Base-by-base conservation (phyloP, 2,329 filamentous ascomycete genomes). In the Graphiopsis chlorocephala region DNA sequence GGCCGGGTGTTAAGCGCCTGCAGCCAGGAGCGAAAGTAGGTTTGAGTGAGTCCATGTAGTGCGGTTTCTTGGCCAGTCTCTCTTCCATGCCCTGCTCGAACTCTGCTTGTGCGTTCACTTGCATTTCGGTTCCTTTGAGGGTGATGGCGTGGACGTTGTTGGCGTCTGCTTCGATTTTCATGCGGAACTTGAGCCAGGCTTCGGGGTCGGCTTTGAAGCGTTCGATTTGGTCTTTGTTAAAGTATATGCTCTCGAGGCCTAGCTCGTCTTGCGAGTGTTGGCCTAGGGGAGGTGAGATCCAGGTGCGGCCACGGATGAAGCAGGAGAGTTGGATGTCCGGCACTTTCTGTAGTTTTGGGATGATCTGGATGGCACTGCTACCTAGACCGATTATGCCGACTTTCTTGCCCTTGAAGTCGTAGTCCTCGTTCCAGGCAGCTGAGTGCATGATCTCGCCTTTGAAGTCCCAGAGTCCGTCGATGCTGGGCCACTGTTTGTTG, bases 291-390 rank as follows among this genome's bases (percentile, higher is more conserved):
- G 55, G 83, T 81, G 1, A 85, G 76, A 91, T 85, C 88, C 88
- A 91, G 0, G 88, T 90, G 28, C 80, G 83, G 68, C 84, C 87
- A 11, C 88, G 80, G 0, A 83, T 86, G 68, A 89, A 90, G 74
- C 89, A 86, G 66, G 88, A 85, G 0, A 90, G 76, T 1, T 79
- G 82, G 11, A 68, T 67, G 4, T 68, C 74, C 50, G 63, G 25
- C 3, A 69, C 71, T 31, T 69, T 72, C 69, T 78, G 80, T 2
- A 81, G 73, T 2, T 73, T 73, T 2, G 75, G 73, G 3, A 80
- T 75, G 23, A 79, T 79, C 57, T 79, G 77, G 20, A 80, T 80
- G 0, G 78, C 77, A 15, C 75, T 77, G 35, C 74, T 64, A 2
- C 62, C 62, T 10, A 64, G 17, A 3, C 62, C 62, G 33, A 72